A percentile compares a stretch with the other conserved stretches of the same genome.
Evolutionary conservation across 164 flowering plant genomes (phyloP).

Genomic region (Chimonanthus praecox): DNA sequence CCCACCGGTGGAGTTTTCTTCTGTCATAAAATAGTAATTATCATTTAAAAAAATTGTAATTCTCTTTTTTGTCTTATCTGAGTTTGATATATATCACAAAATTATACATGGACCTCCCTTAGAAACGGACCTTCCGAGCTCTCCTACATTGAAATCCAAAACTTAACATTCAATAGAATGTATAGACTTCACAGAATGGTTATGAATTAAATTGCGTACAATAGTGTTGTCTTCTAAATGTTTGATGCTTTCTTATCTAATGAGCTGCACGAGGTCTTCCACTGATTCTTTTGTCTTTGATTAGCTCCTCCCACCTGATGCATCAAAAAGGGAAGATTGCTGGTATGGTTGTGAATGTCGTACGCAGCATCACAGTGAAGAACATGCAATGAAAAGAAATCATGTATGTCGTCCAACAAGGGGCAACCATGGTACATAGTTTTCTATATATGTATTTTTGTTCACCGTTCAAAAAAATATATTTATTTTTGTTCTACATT

Average conservation of each 20-base stretch:
- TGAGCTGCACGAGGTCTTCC: not conserved
- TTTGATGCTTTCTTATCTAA: not conserved
- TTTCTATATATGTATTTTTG: too few species aligned
- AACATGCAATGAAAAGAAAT: constrained; percentile 82
- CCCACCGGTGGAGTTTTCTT: too few species aligned
- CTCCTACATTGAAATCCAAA: too few species aligned
- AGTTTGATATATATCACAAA: too few species aligned
- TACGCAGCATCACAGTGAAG: constrained; percentile 81
- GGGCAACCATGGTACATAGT: constrained; percentile 23
- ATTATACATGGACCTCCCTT: too few species aligned
- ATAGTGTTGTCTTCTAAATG: not conserved
- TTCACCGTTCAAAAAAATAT: too few species aligned
- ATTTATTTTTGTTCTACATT: too few species aligned
- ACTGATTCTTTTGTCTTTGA: not conserved
- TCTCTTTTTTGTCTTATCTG: too few species aligned
- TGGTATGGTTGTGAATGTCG: constrained; percentile 93
- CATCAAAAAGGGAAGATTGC: constrained; percentile 62
- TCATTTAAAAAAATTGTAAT: too few species aligned
- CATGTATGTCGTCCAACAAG: constrained; percentile 93
- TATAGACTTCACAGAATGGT: not conserved
- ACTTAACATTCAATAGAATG: too few species aligned
- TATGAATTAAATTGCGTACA: not conserved
- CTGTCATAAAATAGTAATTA: too few species aligned
- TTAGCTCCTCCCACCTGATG: constrained; percentile 67
- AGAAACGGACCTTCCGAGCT: too few species aligned